These are phyloP conservation scores for Ambrosia artemisiifolia DNA, from an alignment of 129 eudicot species.

Conservation along the genomic window DNA sequence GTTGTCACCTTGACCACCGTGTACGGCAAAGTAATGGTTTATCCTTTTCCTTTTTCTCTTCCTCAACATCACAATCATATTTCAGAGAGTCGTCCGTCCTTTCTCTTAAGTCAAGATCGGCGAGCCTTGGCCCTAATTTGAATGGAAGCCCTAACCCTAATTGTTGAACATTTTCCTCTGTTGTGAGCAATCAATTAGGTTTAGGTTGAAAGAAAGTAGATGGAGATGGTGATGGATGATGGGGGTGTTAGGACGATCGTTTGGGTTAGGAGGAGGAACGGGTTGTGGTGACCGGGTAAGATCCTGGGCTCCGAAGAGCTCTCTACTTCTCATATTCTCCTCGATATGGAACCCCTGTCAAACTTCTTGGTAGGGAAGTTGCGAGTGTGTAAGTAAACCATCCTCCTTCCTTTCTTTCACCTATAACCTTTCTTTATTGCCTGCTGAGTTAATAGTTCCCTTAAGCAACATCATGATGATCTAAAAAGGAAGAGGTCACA, in stretches of 20 bases:
- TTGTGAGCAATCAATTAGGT: constrained; percentile 14
- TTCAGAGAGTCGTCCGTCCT: background rate
- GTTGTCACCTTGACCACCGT: constrained; percentile 44
- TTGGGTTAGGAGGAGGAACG: constrained; percentile 95
- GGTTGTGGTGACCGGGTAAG: constrained; percentile 99
- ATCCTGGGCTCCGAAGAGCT: constrained; percentile 87
- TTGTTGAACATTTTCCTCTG: constrained; percentile 14
- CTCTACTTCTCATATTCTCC: constrained; percentile 90
- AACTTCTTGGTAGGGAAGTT: constrained; percentile 97
- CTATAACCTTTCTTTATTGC: constrained; percentile 31
- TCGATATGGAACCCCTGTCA: constrained; percentile 96
- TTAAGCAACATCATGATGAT: constrained; percentile 10
- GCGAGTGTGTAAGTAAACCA: constrained; percentile 83
- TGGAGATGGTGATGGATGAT: constrained; percentile 48
- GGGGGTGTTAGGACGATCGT: constrained; percentile 80
- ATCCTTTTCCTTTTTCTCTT: constrained; percentile 15
- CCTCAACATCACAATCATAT: constrained; percentile 34
- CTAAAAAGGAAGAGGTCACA: constrained; percentile 43
- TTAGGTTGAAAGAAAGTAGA: background rate
- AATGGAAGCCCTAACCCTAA: constrained; percentile 73
- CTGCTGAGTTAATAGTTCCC: constrained; percentile 26
- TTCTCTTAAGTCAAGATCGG: constrained; percentile 34
- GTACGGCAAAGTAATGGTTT: too few relatives aligned
- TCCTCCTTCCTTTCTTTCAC: constrained; percentile 8
- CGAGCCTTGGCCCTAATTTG: constrained; percentile 40